Percentiles rank a stretch among this genome's conserved stretches.
Conservation (phyloP, 2,329 filamentous ascomycete species). For the Bipolaris oryzae region DNA sequence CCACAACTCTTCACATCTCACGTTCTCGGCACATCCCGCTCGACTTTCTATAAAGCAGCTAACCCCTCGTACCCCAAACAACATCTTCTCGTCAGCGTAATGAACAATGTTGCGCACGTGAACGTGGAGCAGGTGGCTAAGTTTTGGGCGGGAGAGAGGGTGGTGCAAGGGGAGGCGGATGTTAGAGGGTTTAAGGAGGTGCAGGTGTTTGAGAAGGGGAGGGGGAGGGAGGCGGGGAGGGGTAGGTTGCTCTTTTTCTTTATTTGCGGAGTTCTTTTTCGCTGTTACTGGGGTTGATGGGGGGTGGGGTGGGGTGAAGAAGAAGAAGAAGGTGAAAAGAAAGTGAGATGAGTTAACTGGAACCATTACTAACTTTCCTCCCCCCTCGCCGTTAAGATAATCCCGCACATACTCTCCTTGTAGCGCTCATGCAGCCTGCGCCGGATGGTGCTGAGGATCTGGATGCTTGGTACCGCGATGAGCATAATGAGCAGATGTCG, state of each 20-base stretch:
- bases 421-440: slow-evolving; percentile 37
- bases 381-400: neutral
- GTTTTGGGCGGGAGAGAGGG: neutral
- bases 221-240: neutral
- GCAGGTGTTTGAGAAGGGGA: neutral
- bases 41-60: slow-evolving; percentile 24
- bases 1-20: neutral
- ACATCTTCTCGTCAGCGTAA: slow-evolving; percentile 33
- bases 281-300: too few relatives aligned
- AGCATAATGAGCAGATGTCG: slow-evolving; percentile 44
- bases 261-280: neutral
- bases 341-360: too few relatives aligned
- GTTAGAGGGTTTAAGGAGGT: neutral
- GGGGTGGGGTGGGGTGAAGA: too few relatives aligned
- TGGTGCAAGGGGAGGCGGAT: neutral
- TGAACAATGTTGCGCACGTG: slow-evolving; percentile 27
- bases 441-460: slow-evolving; percentile 31
- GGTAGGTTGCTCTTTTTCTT: neutral
- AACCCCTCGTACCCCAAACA: slow-evolving; percentile 27
- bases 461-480: slow-evolving; percentile 41
- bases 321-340: too few relatives aligned
- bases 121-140: slow-evolving; percentile 24
- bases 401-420: slow-evolving; percentile 16
- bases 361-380: neutral
- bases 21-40: neutral